Evolutionary conservation across 495 filamentous ascomycete species (phyloP), one percentile per base, ranked within the genome.

Genomic region (Bombardia bombarda): DNA sequence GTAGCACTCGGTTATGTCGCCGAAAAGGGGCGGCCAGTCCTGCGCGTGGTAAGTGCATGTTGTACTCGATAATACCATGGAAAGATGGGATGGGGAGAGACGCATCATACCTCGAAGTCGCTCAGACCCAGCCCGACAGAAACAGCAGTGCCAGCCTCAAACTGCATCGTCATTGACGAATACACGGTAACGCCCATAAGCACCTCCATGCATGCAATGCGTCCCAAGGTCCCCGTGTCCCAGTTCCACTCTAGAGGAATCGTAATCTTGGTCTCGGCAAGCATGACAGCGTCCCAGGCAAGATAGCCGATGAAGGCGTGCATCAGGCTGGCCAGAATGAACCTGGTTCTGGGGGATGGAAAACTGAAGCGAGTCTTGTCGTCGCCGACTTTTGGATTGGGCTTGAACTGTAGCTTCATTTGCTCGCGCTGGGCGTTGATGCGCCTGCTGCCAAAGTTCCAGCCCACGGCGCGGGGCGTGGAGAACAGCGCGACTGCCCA

Each of bases 1-100:
- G 48, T 65, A 69, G 10, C 53, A 50, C 36, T 64, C 60, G 13
- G 28, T 8, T 19, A 62, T 46, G 23, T 45, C 51, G 16, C 62
- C 63, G 49, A 63, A 65, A 4, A 53, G 20, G 16, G 61, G 60
- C 12, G 57, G 58, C 55, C 59, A 68, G 10, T 65, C 46, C 38
- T 50, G 16, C 10, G 1, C 7, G 23, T 22, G 16, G 14, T 8
- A n/a, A n/a, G n/a, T n/a, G n/a, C n/a, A n/a, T n/a, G n/a, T n/a
- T n/a, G n/a, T n/a, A n/a, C n/a, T n/a, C n/a, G n/a, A n/a, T n/a
- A n/a, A n/a, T n/a, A n/a, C n/a, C n/a, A n/a, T n/a, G n/a, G n/a
- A 7, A 28, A 7, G 26, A 28, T 10, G 26, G 6, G 26, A 38
- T 12, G 1, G n/a, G 21, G 9, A 39, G 23, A 16, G 28, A 14